Base-by-base conservation (phyloP, 352 stramenopile genomes). In the Phytophthora capsici region DNA sequence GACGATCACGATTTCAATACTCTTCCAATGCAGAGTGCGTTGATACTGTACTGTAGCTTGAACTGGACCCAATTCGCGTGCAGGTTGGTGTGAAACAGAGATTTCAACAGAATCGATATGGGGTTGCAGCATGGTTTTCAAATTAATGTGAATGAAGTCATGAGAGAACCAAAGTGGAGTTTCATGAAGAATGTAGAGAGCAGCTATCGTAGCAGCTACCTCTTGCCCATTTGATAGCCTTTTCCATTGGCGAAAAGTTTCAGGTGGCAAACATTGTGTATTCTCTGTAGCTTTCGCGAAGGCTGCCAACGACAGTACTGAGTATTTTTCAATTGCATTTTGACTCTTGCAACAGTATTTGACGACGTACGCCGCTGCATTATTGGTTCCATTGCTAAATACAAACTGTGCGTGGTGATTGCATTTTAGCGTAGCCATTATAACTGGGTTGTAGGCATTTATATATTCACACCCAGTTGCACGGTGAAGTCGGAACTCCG, bases 321-420 rank as follows among this genome's bases (percentile, higher is more conserved):
- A 8, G 0, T 69, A n/a, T 16, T 74, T 76, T 25, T 71, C 66
- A 7, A 79, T 44, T 6, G 36, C 38, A 4, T 76, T 68, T 25
- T 74, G 66, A 0, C 19, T 38, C 44, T 77, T 73, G 3, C 71
- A 71, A 19, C 55, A 76, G 17, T 77, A 77, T 3, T 77, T 77
- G 5, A 49, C 61, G 4, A 69, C 50, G 20, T 80, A 77, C 1
- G 63, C 60, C 0, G 60, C 71, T 1, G 49, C 52, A n/a, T 70
- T 49, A 6, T 65, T 71, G 0, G 47, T 25, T 1, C 47, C 56
- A 2, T 47, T 52, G 13, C 36, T 56, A 0, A 72, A 1, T 0
- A 80, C 53, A 2, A 80, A 66, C 16, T 66, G 52, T 0, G 66
- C 55, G 10, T 73, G 48, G 38, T 80, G 72, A 22, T 77, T 74